phyloP scores from a whole-genome alignment of 1,139 yeast genomes.

The Hyphopichia buzzinii region DNA sequence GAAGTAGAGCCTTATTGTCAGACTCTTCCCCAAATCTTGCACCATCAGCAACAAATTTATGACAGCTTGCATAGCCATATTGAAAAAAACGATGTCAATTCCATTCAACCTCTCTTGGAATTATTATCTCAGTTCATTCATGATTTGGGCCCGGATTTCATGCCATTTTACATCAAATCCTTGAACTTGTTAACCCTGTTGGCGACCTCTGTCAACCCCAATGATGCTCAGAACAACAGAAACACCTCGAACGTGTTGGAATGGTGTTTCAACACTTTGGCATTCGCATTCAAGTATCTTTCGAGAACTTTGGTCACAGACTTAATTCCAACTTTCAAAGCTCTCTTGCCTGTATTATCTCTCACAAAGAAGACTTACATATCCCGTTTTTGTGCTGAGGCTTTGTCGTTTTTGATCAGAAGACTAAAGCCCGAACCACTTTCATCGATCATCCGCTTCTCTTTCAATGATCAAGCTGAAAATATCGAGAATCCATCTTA shows the following conservation, averaged over 20 bases:
- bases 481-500: constrained; percentile 39
- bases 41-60: constrained; percentile 66
- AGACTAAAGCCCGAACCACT: constrained; percentile 58
- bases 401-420: constrained; percentile 78
- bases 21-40: constrained; percentile 77
- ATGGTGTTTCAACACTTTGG: constrained; percentile 80
- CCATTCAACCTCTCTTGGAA: constrained; percentile 81
- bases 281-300: constrained; percentile 85
- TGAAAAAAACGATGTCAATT: constrained; percentile 57
- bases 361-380: constrained; percentile 58
- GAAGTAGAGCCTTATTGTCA: constrained; percentile 56
- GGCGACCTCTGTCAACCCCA: constrained; percentile 47
- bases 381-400: constrained; percentile 85
- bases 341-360: constrained; percentile 63
- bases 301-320: constrained; percentile 62
- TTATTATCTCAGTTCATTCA: constrained; percentile 82
- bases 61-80: constrained; percentile 51
- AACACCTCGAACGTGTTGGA: constrained; percentile 70
- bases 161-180: constrained; percentile 60
- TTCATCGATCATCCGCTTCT: constrained; percentile 43
- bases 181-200: constrained; percentile 52
- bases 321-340: constrained; percentile 63
- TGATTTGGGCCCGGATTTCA: constrained; percentile 89
- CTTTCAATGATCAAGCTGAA: constrained; percentile 47
- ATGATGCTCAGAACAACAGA: constrained; percentile 40